Evolutionary conservation across 495 filamentous ascomycete species (phyloP), one percentile per base, ranked within the genome.

Genomic region (Penicillium tannophilum): DNA sequence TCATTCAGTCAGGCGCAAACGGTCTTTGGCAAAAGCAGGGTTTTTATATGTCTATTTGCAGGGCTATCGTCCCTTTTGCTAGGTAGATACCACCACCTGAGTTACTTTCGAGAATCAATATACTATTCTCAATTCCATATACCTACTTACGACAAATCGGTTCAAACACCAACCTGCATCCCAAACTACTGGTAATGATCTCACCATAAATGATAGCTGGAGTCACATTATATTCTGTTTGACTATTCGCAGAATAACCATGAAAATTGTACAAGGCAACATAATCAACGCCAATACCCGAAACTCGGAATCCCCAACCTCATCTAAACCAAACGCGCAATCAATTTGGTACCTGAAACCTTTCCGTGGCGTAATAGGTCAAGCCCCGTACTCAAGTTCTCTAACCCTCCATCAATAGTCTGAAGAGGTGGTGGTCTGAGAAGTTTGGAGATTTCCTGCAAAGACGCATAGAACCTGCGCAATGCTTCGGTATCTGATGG

Each of bases 351-450:
- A 14, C 64, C 64, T 1, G 45, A 56, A 7, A 54, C 54, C 35
- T 63, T 46, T 20, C 64, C 61, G 20, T 58, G 50, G 8, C 64
- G 64, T 52, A 66, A 46, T 39, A 58, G 36, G 16, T 66, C 55
- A 19, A 66, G 54, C 8, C 61, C 64, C 14, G 26, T 24, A 14
- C 39, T 36, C 17, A 66, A 24, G 5, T 45, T 46, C 17, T 63
- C 26, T 19, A 66, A 30, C 5, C 64, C 64, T 1, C 49, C 44
- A 17, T 58, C 42, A 16, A 61, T 36, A 1, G 7, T 42, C 9
- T 49, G 63, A 26, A 63, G 23, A 8, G 64, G 64, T 39, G 58
- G 60, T 4, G 61, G 43, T 33, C 47, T 63, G 11, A 66, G 51
- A 9, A 30, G 45, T 26, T 12, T 46, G 20, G 52, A 42, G 5